Percentiles rank a stretch among this genome's conserved stretches.
phyloP scores from a whole-genome alignment of 441 rosid species.

The Brassica hybrid region DNA sequence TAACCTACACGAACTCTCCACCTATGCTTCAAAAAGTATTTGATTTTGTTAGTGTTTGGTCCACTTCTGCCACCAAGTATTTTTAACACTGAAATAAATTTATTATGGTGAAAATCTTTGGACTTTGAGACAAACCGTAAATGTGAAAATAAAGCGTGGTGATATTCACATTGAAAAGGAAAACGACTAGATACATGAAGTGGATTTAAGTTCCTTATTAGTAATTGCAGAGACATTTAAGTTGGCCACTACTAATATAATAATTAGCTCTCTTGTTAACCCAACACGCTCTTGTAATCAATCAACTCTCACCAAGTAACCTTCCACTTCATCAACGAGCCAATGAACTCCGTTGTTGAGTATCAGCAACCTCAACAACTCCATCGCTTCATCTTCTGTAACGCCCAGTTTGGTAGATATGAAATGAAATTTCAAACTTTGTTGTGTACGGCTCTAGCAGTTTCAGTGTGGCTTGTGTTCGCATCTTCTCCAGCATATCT shows the following conservation, averaged over 20 bases:
- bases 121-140: neutral
- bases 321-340: neutral
- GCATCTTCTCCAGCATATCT: neutral
- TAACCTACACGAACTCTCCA: neutral
- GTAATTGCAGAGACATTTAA: neutral
- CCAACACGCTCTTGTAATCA: neutral
- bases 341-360: neutral
- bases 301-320: neutral
- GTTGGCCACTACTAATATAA: neutral
- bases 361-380: neutral
- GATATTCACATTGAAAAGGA: neutral
- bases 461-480: neutral
- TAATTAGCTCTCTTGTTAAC: too few relatives aligned
- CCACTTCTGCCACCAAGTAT: neutral
- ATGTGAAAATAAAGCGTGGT: neutral
- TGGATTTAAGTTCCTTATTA: neutral
- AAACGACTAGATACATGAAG: neutral
- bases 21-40: neutral
- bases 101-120: neutral
- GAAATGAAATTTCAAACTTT: neutral
- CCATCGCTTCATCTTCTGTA: neutral
- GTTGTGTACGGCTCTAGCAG: neutral
- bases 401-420: neutral
- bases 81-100: neutral
- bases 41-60: neutral